Base-by-base conservation (phyloP, 2,329 filamentous ascomycete genomes). In the Nemania sp. region DNA sequence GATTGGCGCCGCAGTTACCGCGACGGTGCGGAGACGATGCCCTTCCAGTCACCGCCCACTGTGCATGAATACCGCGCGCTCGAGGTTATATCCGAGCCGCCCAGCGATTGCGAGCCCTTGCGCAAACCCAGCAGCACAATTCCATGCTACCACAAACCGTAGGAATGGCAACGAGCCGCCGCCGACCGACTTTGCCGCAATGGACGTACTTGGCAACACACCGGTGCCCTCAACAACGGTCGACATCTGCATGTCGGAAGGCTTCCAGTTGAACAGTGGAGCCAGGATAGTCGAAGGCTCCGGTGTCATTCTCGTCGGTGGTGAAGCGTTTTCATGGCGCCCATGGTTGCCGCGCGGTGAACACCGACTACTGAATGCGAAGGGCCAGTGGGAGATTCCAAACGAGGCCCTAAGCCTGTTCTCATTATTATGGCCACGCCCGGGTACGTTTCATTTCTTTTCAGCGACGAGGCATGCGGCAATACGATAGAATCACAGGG, bases 311-410 rank as follows among this genome's bases (percentile, higher is more conserved):
- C 79, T 99, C 5, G 81, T 97, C 1, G 87, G 85, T 34, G 93
- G 93, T 5, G 91, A 97, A 72, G 91, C 88, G 1, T 97, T 97
- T 70, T 75, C 79, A 45, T 99, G 94, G 94, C 77, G 82, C 68
- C 94, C 94, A 4, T 97, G 93, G 91, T 73, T 81, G 56, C 72
- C 75, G 33, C 57, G 62, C 41, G 61, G 49, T 9, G 53, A 53
- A 34, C 30, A 48, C 72, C 73, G 67, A 64, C 73, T 96, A 64
- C 68, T 88, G 50, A 96, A 96, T 71, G 73, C 71, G 41, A 91
- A 88, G 71, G 89, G 91, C 0, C 89, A 95, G 70, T 92, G 90
- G 78, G 90, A 96, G 63, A 79, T 94, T 23, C 78, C 80, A 4
- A 77, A 82, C 51, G 81, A 84, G 57, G 84, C 82, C 12, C 92